A percentile compares a stretch with the other conserved stretches of the same genome.
Evolutionary conservation across 352 stramenopile species (phyloP).

Genomic region (Globisporangium uncinulatum): DNA sequence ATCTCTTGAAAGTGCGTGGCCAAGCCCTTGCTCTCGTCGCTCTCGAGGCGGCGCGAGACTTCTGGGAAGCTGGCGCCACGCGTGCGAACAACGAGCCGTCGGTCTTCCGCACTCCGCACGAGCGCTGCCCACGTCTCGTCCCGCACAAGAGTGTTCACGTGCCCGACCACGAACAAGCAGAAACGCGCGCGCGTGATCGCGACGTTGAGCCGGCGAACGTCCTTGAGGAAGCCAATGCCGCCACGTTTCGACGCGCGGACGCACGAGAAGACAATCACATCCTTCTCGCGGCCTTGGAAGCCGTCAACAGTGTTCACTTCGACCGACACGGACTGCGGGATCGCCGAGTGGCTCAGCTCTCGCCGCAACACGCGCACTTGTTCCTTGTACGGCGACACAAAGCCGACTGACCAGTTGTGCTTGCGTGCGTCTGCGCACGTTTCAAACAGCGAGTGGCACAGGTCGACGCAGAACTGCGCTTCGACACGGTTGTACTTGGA

Average conservation of each 20-base stretch:
- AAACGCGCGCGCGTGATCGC: conserved; percentile 87
- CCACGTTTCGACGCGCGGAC: conserved; percentile 81
- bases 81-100: conserved; percentile 59
- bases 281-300: conserved; percentile 98
- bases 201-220: conserved; percentile 88
- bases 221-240: conserved; percentile 87
- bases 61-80: conserved; percentile 30
- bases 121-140: conserved; percentile 79
- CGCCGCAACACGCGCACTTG: conserved; percentile 86
- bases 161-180: conserved; percentile 85
- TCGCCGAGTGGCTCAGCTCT: conserved; percentile 45
- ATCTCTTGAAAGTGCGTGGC: conserved; percentile 60
- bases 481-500: conserved; percentile 81
- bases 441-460: conserved; percentile 64
- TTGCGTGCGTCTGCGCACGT: conserved; percentile 42
- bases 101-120: conserved; percentile 61
- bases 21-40: conserved; percentile 29
- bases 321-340: conserved; percentile 58
- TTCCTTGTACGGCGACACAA: conserved; percentile 98
- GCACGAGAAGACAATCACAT: conserved; percentile 98
- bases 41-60: conserved; percentile 35
- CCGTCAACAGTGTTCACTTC: conserved; percentile 97
- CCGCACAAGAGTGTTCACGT: conserved; percentile 62
- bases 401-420: conserved; percentile 88
- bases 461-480: conserved; percentile 68